Evolutionary conservation across 2,329 filamentous ascomycete genomes (phyloP), one percentile per base, ranked within the genome.

Genomic region (Verticillium alfalfae): DNA sequence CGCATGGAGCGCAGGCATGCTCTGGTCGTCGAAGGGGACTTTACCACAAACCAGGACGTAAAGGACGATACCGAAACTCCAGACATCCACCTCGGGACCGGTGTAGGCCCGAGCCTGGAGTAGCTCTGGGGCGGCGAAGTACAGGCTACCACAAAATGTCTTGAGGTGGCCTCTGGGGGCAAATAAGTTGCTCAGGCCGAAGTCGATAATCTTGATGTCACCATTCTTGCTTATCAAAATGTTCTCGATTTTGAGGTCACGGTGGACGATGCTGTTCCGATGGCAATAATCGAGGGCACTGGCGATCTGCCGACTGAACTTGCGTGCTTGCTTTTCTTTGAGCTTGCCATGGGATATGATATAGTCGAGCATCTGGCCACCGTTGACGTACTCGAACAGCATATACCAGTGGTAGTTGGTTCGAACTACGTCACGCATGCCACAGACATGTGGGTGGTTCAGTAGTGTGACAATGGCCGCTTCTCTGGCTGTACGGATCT

Each of bases 391-490:
- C 78, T 99, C 95, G 72, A 97, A 99, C 59, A 99, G 87, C 95
- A 99, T 99, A 77, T 99, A 99, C 95, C 95, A 99, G 76, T 99
- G 95, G 74, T 97, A 95, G 71, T 95, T 94, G 58, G 95, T 98
- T 62, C 93, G 89, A 61, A 98, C 90, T 34, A 97, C 93, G 77
- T 99, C 95, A 67, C 93, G 88, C 84, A 99, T 91, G 63, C 91
- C 93, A 74, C 95, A 98, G 62, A 99, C 96, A 72, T 97, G 96
- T 15, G 94, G 95, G 71, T 98, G 95, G 71, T 93, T 92, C 62
- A 97, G 85, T 57, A 99, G 86, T 34, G 92, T 96, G 65, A 97
- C 94, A 71, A 99, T 98, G 67, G 95, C 95, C 52, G 95, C 94
- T 75, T 99, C 95, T 71, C 95, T 87, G 49, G 94, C 93, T 15